A percentile compares a stretch with the other conserved stretches of the same genome.
Conservation (phyloP, 176 grass and related monocot species). For the Bolboschoenus planiculmis region DNA sequence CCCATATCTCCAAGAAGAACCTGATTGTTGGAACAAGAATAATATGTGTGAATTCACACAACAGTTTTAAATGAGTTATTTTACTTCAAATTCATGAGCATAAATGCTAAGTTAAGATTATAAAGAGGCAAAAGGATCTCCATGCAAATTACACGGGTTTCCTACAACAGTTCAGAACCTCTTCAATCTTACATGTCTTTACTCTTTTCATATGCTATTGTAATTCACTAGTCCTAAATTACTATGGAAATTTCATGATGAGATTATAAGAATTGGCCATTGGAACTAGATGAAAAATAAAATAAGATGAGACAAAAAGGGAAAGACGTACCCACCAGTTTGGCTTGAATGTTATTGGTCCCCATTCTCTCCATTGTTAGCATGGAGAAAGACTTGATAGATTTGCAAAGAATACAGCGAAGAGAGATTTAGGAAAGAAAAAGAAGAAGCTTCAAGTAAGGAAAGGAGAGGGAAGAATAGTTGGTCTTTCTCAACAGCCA, state of each 20-base stretch:
- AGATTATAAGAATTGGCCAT: not conserved
- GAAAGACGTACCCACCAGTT: constrained; percentile 66
- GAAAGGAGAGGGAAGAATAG: not conserved
- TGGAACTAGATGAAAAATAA: not conserved
- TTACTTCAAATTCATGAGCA: not conserved
- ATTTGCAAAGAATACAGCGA: not conserved
- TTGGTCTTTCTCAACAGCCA: constrained; percentile 1
- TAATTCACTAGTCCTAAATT: not conserved
- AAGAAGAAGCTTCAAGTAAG: constrained; percentile 1
- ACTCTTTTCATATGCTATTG: not conserved
- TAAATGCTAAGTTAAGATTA: not conserved
- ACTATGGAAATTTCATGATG: not conserved
- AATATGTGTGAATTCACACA: not conserved
- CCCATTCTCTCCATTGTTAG: constrained; percentile 20
- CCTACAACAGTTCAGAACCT: not conserved
- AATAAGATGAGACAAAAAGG: not conserved
- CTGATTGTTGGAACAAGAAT: constrained; percentile 15
- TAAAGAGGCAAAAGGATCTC: not conserved
- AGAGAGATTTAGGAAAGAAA: not conserved
- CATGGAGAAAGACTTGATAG: not conserved
- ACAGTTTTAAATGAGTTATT: not conserved
- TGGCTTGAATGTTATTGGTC: constrained; percentile 55
- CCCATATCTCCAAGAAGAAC: constrained; percentile 71
- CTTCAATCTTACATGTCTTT: not conserved
- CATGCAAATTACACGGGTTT: not conserved